Evolutionary conservation across 1,139 yeast genomes (phyloP).

Genomic region (Chernovozyma sophiae-reginae): DNA sequence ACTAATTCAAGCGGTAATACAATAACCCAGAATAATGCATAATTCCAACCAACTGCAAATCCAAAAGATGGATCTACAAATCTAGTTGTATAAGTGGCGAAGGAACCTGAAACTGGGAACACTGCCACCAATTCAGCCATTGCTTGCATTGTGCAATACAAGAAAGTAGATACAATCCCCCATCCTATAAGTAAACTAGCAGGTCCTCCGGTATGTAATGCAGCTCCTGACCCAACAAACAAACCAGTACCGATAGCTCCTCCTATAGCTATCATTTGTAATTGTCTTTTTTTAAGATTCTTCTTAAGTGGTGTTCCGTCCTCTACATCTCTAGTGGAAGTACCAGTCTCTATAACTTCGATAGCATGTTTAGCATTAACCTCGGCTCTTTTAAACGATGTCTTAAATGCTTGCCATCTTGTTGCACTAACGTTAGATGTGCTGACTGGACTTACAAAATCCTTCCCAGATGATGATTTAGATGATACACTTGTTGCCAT

Average conservation of each 20-base stretch:
- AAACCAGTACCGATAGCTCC: slow-evolving; percentile 39
- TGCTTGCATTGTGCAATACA: slow-evolving; percentile 66
- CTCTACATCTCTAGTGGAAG: slow-evolving; percentile 6
- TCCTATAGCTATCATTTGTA: slow-evolving; percentile 37
- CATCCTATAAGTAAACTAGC: slow-evolving; percentile 38
- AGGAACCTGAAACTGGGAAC: slow-evolving; percentile 71
- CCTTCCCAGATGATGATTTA: not conserved
- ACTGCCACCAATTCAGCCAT: slow-evolving; percentile 66
- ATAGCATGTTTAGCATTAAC: slow-evolving; percentile 1
- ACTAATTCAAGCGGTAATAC: slow-evolving; percentile 68
- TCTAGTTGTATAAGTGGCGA: slow-evolving; percentile 60
- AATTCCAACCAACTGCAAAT: slow-evolving; percentile 71
- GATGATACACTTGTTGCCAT: not conserved
- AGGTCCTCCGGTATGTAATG: slow-evolving; percentile 34
- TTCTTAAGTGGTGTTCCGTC: slow-evolving; percentile 16
- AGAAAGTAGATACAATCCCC: slow-evolving; percentile 38
- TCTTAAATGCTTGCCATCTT: slow-evolving; percentile 26
- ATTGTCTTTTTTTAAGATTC: slow-evolving; percentile 29
- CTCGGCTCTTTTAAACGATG: slow-evolving; percentile 33
- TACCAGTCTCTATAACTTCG: not conserved
- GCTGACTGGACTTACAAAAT: not conserved
- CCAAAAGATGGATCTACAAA: slow-evolving; percentile 72
- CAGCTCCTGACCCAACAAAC: slow-evolving; percentile 34
- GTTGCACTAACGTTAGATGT: not conserved
- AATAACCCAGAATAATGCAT: slow-evolving; percentile 65